Base-by-base conservation (phyloP, 805 yeast genomes). In the Saccharomycopsis vini region DNA sequence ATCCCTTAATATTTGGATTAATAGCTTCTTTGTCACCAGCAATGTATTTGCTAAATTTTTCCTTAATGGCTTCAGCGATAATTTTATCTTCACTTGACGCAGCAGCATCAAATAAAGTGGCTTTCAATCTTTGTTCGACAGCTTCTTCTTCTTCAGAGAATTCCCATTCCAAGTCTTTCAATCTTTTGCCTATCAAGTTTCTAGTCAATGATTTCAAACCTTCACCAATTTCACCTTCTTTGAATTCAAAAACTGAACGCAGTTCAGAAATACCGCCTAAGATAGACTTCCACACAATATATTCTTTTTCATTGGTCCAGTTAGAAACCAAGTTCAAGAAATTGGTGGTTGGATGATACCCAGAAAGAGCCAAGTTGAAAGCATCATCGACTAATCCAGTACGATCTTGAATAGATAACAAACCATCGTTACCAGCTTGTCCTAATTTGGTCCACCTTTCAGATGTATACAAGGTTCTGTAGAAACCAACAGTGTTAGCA, bases 371-470 rank as follows among this genome's bases (percentile, higher is more conserved):
- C 52, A 82, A 68, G 6, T 86, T 73, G 42, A 73, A 76, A 18
- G 84, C 84, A 63, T 84, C 94, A 15, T 88, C 82, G 39, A 83
- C 81, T 52, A 81, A 69, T 35, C 89, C 90, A 44, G 80, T 77
- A 61, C 86, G 75, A 62, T 84, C 92, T 58, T 80, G 84, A 42
- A 79, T 81, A 9, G 86, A 70, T 54, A 84, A 69, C 53, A 71
- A 63, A 33, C 77, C 77, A 10, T 68, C 68, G 34, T 71, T 72
- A 47, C 75, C 78, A 9, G 74, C 76, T 49, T 72, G 57, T 43
- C 86, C 86, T 52, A 83, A 69, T 59, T 79, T 77, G 39, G 66
- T 63, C 79, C 88, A 78, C 60, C 89, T 77, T 39, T 72, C 78
- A 34, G 77, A 69, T 13, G 81, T 62, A 60, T 84, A 84, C 36